Evolutionary conservation across 139 green algal species (phyloP).

Genomic region (Volvox reticuliferus): DNA sequence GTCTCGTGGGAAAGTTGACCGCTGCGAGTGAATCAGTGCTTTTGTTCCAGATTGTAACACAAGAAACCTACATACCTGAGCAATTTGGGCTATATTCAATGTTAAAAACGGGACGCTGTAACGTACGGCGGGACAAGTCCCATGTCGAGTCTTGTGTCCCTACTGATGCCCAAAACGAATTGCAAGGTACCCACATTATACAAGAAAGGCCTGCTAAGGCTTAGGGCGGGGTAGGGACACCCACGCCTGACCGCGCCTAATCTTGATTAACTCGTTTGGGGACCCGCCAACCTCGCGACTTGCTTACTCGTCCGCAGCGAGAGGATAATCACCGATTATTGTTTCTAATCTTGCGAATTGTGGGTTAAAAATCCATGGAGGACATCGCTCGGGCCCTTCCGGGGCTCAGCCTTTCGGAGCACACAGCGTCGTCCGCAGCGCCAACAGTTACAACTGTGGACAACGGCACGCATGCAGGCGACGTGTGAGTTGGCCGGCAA

Average conservation of each 20-base stretch:
- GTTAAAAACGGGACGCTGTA: background rate
- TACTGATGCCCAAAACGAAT: too few species aligned
- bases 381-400: background rate
- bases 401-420: conserved; percentile 15
- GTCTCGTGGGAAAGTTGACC: too few species aligned
- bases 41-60: too few species aligned
- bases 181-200: background rate
- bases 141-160: too few species aligned
- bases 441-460: background rate
- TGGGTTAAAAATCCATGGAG: background rate
- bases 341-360: background rate
- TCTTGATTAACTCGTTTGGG: background rate
- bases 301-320: background rate
- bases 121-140: background rate
- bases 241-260: background rate
- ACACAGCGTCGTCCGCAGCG: background rate
- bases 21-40: too few species aligned
- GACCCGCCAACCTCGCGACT: background rate
- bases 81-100: too few species aligned
- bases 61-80: too few species aligned
- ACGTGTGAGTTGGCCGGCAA: conserved; percentile 1
- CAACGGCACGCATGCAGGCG: background rate
- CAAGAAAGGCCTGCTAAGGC: background rate
- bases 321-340: background rate
- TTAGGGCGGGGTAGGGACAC: conserved; percentile 18